Evolutionary conservation across 768 basidiomycete genomes (phyloP).

Genomic region (Amanita pseudoporphyria): DNA sequence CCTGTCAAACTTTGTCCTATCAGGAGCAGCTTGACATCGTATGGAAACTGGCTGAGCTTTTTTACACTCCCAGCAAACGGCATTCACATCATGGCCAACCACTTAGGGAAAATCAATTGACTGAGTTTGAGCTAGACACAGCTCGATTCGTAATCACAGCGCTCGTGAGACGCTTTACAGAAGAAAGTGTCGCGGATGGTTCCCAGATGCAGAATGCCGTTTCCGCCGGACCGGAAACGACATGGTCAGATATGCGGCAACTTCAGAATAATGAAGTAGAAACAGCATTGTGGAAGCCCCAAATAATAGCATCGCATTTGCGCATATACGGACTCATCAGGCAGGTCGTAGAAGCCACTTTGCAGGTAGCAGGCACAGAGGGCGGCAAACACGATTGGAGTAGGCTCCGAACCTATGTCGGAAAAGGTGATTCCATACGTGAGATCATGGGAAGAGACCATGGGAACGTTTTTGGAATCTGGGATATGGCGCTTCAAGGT

Average conservation of each 20-base stretch:
- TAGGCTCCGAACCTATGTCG: slow-evolving; percentile 20
- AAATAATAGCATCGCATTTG: slow-evolving; percentile 41
- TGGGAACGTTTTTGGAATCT: slow-evolving; percentile 63
- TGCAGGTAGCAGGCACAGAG: slow-evolving; percentile 1
- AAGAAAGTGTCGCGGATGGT: slow-evolving; percentile 18
- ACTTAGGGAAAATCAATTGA: slow-evolving; percentile 20
- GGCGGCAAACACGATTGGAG: slow-evolving; percentile 7
- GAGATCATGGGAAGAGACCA: slow-evolving; percentile 47
- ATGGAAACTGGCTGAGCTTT: slow-evolving; percentile 4
- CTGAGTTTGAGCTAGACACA: slow-evolving; percentile 50
- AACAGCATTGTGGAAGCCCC: slow-evolving; percentile 35
- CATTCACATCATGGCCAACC: not conserved
- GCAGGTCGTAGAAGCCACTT: slow-evolving; percentile 18
- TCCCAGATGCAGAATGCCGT: slow-evolving; percentile 9
- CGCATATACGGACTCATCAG: slow-evolving; percentile 46
- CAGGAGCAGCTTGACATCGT: slow-evolving; percentile 4
- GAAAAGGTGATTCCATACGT: slow-evolving; percentile 36
- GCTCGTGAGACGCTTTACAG: slow-evolving; percentile 33
- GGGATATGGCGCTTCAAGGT: slow-evolving; percentile 39
- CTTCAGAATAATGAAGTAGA: slow-evolving; percentile 51
- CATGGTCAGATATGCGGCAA: slow-evolving; percentile 41
- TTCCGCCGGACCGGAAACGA: slow-evolving; percentile 10
- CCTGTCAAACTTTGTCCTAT: not conserved
- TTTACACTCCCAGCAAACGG: not conserved
- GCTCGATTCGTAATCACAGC: slow-evolving; percentile 45